Evolutionary conservation across 1,284 basidiomycete genomes (phyloP).

Genomic region (Cutaneotrichosporon sp.): DNA sequence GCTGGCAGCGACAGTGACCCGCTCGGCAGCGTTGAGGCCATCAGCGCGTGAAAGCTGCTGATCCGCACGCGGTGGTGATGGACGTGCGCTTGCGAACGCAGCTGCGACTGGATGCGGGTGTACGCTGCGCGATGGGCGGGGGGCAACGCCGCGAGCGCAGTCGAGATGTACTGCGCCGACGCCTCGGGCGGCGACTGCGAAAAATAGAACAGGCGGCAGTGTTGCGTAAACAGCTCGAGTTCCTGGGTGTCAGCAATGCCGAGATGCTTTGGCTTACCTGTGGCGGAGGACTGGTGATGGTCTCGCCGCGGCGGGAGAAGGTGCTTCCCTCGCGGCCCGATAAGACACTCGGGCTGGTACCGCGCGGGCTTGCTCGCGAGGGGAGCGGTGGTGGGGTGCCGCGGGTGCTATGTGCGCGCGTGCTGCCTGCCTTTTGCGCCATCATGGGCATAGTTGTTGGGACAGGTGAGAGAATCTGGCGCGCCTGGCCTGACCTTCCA

Average conservation of each 20-base stretch:
- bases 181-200: conserved; percentile 25
- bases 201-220: conserved; percentile 40
- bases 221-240: conserved; percentile 37
- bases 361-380: background rate
- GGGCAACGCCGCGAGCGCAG: conserved; percentile 32
- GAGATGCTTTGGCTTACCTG: conserved; percentile 24
- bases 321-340: conserved; percentile 30
- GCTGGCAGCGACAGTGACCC: conserved; percentile 32
- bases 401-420: background rate
- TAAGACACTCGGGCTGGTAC: conserved; percentile 10
- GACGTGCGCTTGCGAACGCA: conserved; percentile 40
- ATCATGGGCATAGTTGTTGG: background rate
- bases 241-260: conserved; percentile 25
- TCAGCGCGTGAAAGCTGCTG: conserved; percentile 39
- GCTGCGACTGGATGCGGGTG: conserved; percentile 36
- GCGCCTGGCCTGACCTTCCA: background rate
- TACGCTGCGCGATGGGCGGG: conserved; percentile 39
- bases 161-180: conserved; percentile 32
- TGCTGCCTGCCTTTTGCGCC: background rate
- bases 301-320: conserved; percentile 19
- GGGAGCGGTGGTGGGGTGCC: conserved; percentile 13
- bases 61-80: conserved; percentile 40
- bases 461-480: background rate
- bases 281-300: conserved; percentile 25
- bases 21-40: conserved; percentile 29